These are phyloP conservation scores for Phoma herbarum DNA, from an alignment of 2,329 filamentous ascomycete genomes.

Conservation along the genomic window DNA sequence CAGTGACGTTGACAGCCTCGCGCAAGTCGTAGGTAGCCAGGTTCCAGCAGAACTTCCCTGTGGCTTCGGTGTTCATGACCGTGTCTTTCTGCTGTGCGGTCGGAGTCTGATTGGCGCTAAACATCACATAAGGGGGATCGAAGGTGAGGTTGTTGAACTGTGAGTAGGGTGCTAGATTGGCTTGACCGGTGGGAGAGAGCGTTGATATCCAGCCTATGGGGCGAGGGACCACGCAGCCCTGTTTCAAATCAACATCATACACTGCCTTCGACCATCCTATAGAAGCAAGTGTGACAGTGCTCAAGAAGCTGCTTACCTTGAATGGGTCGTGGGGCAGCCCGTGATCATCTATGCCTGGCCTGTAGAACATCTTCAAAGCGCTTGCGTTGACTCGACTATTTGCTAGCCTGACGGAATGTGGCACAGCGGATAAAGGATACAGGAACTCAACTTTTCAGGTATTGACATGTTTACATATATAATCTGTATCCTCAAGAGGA, in stretches of 20 bases:
- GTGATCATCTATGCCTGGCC: slow-evolving; percentile 62
- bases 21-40: slow-evolving; percentile 66
- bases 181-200: slow-evolving; percentile 54
- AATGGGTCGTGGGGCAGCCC: slow-evolving; percentile 64
- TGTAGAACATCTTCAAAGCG: slow-evolving; percentile 58
- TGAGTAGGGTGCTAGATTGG: slow-evolving; percentile 68
- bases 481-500: neutral
- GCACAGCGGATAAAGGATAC: too few species aligned
- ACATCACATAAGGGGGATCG: slow-evolving; percentile 70
- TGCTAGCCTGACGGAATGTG: too few species aligned
- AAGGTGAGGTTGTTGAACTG: slow-evolving; percentile 72
- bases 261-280: neutral
- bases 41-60: slow-evolving; percentile 67
- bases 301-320: slow-evolving; percentile 52
- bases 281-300: neutral
- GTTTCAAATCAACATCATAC: neutral
- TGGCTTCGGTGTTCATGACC: slow-evolving; percentile 64
- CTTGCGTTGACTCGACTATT: neutral
- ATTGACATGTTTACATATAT: neutral
- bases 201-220: slow-evolving; percentile 72
- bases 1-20: slow-evolving; percentile 64
- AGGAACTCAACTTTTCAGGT: neutral
- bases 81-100: slow-evolving; percentile 62
- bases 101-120: slow-evolving; percentile 65
- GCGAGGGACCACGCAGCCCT: slow-evolving; percentile 67